Evolutionary conservation across 2,329 filamentous ascomycete genomes (phyloP).

Genomic region (Plenodomus biglobosus): DNA sequence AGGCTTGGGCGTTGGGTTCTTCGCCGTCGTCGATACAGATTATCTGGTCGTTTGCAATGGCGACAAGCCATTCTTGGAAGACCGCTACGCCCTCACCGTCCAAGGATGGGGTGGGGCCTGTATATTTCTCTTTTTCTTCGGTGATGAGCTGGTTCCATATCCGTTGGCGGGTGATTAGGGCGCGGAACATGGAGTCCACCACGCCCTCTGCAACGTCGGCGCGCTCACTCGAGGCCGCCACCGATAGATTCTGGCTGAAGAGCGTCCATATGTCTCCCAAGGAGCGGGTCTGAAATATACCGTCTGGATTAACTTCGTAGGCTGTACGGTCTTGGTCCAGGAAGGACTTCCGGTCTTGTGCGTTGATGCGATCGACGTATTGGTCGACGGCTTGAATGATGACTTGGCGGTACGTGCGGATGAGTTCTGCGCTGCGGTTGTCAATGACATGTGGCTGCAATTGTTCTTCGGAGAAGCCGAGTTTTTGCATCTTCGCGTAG

Average conservation of each 20-base stretch:
- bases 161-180: constrained; percentile 78
- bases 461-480: constrained; percentile 77
- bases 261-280: constrained; percentile 96
- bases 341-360: constrained; percentile 79
- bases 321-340: constrained; percentile 75
- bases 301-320: constrained; percentile 74
- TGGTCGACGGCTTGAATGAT: constrained; percentile 95
- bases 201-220: constrained; percentile 92
- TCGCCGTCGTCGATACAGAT: constrained; percentile 86
- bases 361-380: constrained; percentile 94
- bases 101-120: constrained; percentile 46
- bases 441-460: constrained; percentile 85
- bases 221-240: constrained; percentile 80
- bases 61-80: constrained; percentile 86
- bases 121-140: constrained; percentile 77
- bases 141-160: constrained; percentile 87
- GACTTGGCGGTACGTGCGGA: constrained; percentile 89
- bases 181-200: constrained; percentile 91
- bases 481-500: constrained; percentile 90
- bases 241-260: constrained; percentile 87
- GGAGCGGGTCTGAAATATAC: constrained; percentile 88
- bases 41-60: constrained; percentile 97
- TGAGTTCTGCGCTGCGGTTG: constrained; percentile 83
- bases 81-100: constrained; percentile 79
- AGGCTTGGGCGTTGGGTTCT: constrained; percentile 62